phyloP scores from a whole-genome alignment of 805 yeast genomes.

The Barnettozyma wickerhamii region DNA sequence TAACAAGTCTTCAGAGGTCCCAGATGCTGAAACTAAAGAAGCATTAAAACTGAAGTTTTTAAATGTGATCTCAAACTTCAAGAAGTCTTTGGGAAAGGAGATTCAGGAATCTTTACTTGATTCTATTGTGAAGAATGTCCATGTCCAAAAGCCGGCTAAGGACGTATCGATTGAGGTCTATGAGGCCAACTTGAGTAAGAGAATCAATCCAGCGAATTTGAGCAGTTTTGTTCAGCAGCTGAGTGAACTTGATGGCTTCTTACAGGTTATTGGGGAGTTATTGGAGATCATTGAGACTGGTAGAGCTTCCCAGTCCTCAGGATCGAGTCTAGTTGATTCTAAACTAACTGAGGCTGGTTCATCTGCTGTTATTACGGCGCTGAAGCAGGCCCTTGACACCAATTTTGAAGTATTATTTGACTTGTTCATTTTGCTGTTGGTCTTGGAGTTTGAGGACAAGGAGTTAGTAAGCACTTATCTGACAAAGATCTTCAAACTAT shows the following conservation, averaged over 20 bases:
- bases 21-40: too few relatives aligned
- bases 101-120: constrained; percentile 30
- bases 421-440: constrained; percentile 30
- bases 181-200: constrained; percentile 35
- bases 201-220: constrained; percentile 36
- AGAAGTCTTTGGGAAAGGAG: constrained; percentile 34
- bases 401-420: constrained; percentile 30
- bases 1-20: constrained; percentile 24
- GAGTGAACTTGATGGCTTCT: constrained; percentile 33
- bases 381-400: constrained; percentile 25
- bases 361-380: constrained; percentile 23
- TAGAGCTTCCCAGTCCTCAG: neutral
- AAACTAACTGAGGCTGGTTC: constrained; percentile 22
- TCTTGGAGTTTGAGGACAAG: constrained; percentile 34
- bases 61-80: constrained; percentile 35
- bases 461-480: constrained; percentile 15
- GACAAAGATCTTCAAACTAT: constrained; percentile 14
- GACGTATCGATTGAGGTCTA: constrained; percentile 34
- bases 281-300: constrained; percentile 25
- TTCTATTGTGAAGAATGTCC: constrained; percentile 23
- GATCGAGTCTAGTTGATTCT: constrained; percentile 13
- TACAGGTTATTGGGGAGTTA: constrained; percentile 34
- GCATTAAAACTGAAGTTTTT: constrained; percentile 28
- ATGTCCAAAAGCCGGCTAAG: constrained; percentile 27
- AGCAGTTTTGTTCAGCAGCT: constrained; percentile 37